These are phyloP conservation scores for Capronia americana DNA, from an alignment of 2,329 filamentous ascomycete genomes.

Conservation along the genomic window DNA sequence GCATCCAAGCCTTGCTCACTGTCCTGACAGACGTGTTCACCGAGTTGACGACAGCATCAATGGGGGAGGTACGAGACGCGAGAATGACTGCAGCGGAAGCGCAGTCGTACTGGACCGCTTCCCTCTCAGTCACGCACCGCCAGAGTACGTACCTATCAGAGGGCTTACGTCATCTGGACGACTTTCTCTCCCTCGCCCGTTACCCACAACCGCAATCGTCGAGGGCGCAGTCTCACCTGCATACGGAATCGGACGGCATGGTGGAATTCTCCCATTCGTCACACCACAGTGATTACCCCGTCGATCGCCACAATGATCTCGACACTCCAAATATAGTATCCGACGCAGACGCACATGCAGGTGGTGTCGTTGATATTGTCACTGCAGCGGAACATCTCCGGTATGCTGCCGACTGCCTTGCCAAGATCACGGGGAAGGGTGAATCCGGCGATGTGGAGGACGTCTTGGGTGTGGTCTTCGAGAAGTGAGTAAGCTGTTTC, in stretches of 20 bases:
- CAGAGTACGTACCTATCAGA: slow-evolving; percentile 80
- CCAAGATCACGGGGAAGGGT: slow-evolving; percentile 84
- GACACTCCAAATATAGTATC: slow-evolving; percentile 22
- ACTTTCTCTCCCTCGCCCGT: slow-evolving; percentile 74
- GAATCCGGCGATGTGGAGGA: slow-evolving; percentile 89
- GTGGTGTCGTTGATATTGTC: slow-evolving; percentile 72
- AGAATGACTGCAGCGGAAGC: slow-evolving; percentile 47
- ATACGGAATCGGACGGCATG: slow-evolving; percentile 20
- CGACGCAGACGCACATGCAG: not conserved
- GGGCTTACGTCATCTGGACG: slow-evolving; percentile 73
- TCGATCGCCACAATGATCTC: slow-evolving; percentile 37
- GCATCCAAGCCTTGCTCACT: slow-evolving; percentile 72
- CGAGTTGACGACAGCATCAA: slow-evolving; percentile 66
- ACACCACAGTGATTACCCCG: slow-evolving; percentile 10
- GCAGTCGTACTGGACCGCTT: slow-evolving; percentile 68
- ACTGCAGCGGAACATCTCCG: slow-evolving; percentile 88
- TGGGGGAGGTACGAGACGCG: slow-evolving; percentile 39
- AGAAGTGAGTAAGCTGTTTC: slow-evolving; percentile 71
- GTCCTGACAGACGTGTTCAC: slow-evolving; percentile 72
- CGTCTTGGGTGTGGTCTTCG: slow-evolving; percentile 94
- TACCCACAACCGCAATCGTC: not conserved
- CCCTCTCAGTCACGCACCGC: slow-evolving; percentile 87
- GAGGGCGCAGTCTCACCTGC: slow-evolving; percentile 30
- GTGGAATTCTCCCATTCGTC: slow-evolving; percentile 22
- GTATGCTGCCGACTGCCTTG: slow-evolving; percentile 78